Conservation (phyloP, 2,329 filamentous ascomycete genomes). For the Didymella arachidicola region DNA sequence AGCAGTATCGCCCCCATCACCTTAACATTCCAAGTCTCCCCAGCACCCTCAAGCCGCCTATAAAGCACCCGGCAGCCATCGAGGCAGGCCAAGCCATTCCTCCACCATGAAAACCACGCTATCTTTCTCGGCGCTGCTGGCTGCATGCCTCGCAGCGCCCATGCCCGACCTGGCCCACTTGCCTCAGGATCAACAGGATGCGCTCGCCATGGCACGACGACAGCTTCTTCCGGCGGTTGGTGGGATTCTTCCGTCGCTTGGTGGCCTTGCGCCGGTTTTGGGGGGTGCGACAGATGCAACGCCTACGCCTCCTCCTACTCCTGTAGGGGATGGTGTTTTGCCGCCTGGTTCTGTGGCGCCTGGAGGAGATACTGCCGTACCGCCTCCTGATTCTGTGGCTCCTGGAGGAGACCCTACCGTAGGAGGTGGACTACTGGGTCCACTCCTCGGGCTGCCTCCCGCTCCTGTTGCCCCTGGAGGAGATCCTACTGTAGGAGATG, state of each 20-base stretch:
- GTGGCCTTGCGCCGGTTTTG: neutral
- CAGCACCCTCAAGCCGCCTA: neutral
- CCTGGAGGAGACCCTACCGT: too few relatives aligned
- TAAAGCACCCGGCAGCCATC: neutral
- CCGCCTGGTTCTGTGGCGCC: too few relatives aligned
- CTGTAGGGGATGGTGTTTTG: too few relatives aligned
- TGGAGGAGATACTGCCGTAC: too few relatives aligned
- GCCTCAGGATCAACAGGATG: neutral
- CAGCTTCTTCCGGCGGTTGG: neutral
- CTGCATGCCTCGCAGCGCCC: neutral
- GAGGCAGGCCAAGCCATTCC: neutral
- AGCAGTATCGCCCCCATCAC: too few relatives aligned
- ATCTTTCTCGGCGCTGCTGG: neutral
- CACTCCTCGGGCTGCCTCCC: neutral
- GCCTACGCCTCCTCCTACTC: too few relatives aligned
- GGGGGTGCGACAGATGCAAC: neutral
- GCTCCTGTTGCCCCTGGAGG: neutral
- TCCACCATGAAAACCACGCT: neutral
- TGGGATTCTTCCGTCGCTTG: neutral
- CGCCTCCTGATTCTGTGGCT: too few relatives aligned
- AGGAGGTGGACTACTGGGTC: too few relatives aligned
- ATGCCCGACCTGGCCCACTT: neutral
- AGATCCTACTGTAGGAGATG: too few relatives aligned
- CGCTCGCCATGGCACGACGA: neutral
- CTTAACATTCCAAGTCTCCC: neutral